phyloP scores from a whole-genome alignment of 1,139 yeast genomes.

The Taphrina sp. region DNA sequence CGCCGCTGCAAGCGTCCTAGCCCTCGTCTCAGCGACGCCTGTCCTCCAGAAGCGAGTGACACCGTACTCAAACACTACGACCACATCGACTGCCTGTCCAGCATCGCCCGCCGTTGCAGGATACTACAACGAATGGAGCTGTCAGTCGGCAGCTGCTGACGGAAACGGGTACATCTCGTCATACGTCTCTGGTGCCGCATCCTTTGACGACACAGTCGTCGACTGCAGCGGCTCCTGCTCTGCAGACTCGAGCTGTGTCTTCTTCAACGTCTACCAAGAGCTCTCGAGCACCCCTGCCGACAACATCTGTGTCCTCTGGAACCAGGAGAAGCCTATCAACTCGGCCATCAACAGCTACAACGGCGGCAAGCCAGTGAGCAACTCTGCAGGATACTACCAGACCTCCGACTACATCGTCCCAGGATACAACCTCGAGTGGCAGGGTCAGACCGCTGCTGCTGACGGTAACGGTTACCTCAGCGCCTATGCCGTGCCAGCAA shows the following conservation, averaged over 20 bases:
- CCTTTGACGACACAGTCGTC: background rate
- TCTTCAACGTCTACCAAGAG: no score
- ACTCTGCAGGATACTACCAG: background rate
- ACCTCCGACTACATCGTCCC: background rate
- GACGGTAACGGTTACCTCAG: background rate
- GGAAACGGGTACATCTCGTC: background rate
- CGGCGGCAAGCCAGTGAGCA: constrained; percentile 1
- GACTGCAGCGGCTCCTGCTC: background rate
- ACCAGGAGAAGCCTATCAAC: background rate
- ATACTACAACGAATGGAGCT: no score
- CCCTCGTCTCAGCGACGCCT: constrained; percentile 4
- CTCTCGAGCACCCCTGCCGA: no score
- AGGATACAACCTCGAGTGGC: background rate
- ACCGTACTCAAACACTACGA: no score
- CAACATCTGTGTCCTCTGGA: constrained; percentile 14
- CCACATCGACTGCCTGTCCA: no score
- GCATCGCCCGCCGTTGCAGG: no score
- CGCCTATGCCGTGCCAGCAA: background rate
- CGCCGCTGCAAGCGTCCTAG: background rate
- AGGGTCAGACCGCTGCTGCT: background rate
- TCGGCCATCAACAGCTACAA: background rate
- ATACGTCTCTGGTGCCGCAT: background rate
- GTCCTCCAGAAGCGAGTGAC: background rate
- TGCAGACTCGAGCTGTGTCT: no score
- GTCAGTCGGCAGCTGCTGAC: background rate